Evolutionary conservation across 176 grass and related monocot genomes (phyloP).

Genomic region (Oryza coarctata): DNA sequence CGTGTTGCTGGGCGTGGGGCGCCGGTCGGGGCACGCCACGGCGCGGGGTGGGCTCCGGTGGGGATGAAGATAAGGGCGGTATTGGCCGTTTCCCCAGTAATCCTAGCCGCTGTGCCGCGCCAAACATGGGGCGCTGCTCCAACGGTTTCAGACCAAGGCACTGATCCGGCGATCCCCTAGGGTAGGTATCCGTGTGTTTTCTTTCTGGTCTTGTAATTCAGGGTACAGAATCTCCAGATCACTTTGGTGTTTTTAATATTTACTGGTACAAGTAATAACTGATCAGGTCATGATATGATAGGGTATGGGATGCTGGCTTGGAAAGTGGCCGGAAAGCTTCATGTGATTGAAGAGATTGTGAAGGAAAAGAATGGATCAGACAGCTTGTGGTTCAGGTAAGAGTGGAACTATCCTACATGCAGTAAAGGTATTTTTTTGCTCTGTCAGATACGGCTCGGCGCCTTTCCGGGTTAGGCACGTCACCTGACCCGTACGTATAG

Average conservation of each 20-base stretch:
- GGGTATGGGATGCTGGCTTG: not conserved
- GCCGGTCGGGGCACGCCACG: constrained; percentile 19
- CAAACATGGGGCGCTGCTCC: constrained; percentile 58
- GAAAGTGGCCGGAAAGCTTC: not conserved
- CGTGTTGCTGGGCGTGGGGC: not conserved
- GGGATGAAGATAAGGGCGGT: constrained; percentile 37
- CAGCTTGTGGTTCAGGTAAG: constrained; percentile 2
- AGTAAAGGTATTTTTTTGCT: constrained; percentile 1
- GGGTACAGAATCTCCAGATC: not conserved
- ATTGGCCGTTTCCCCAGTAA: constrained; percentile 15
- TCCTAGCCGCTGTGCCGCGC: not conserved
- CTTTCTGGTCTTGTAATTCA: not conserved
- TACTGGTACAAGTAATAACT: not conserved
- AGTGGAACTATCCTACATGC: not conserved
- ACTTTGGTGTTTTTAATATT: not conserved
- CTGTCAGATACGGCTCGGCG: not conserved
- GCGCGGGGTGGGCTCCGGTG: constrained; percentile 33
- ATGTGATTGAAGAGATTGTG: not conserved
- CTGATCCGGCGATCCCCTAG: not conserved
- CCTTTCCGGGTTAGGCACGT: constrained; percentile 22
- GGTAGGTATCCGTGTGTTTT: not conserved
- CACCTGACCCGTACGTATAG: not conserved
- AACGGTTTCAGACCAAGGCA: constrained; percentile 34
- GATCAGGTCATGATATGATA: not conserved
- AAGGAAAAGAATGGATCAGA: not conserved